These are phyloP conservation scores for Xylariaceae sp. DNA, from an alignment of 2,329 filamentous ascomycete genomes.

Conservation along the genomic window DNA sequence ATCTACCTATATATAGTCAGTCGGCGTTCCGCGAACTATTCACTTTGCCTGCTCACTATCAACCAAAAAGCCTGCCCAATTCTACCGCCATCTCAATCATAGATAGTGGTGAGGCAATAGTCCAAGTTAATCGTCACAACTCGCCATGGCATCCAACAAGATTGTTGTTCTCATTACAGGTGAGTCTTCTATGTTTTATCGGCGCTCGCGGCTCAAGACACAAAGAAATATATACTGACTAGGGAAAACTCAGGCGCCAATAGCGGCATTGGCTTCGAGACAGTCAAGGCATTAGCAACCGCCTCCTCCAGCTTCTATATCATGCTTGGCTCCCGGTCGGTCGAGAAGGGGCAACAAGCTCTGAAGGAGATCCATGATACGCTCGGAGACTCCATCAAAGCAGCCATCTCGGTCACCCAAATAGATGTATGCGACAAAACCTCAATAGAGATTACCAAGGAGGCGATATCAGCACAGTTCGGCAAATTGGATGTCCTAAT, in stretches of 20 bases:
- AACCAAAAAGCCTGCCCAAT: not conserved
- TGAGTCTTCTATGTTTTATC: no score
- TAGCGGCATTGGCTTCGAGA: slow-evolving; percentile 45
- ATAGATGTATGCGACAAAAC: slow-evolving; percentile 58
- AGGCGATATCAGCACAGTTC: slow-evolving; percentile 46
- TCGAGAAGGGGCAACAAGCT: slow-evolving; percentile 37
- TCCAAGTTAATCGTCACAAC: slow-evolving; percentile 7
- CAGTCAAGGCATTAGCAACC: slow-evolving; percentile 34
- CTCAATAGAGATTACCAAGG: slow-evolving; percentile 50
- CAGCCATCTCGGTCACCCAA: slow-evolving; percentile 52
- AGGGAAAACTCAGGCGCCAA: slow-evolving; percentile 37
- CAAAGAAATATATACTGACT: not conserved
- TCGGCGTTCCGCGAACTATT: no score
- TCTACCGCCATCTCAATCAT: not conserved
- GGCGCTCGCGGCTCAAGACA: not conserved
- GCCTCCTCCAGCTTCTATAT: slow-evolving; percentile 39
- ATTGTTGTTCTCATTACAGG: slow-evolving; percentile 34
- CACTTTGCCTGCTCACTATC: no score
- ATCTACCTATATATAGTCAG: no score
- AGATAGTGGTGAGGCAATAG: no score
- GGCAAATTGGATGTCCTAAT: slow-evolving; percentile 53
- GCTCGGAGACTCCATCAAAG: slow-evolving; percentile 38
- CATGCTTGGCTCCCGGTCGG: slow-evolving; percentile 37
- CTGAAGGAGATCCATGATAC: slow-evolving; percentile 23
- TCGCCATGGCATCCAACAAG: slow-evolving; percentile 21